Conservation (phyloP, 179 eudicot species). For the Silene noctiflora region DNA sequence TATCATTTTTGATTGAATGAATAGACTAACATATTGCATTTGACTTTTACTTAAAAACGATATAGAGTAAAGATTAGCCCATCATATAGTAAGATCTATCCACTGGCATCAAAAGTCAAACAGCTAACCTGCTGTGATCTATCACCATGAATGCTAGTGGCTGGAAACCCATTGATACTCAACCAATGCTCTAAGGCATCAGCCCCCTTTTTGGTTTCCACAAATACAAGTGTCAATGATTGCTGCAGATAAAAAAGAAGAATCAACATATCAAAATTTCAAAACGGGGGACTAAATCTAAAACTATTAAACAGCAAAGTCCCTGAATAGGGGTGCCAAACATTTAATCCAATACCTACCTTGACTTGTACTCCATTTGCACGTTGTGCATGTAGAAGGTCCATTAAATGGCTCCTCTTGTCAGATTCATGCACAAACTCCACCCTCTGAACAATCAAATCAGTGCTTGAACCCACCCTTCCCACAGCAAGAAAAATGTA, state of each 20-base stretch:
- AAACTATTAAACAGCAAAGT: background rate
- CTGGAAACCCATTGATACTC: slow-evolving; percentile 79
- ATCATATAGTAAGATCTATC: background rate
- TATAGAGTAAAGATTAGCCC: background rate
- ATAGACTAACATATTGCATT: background rate
- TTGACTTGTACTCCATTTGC: slow-evolving; percentile 72
- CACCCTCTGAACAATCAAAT: slow-evolving; percentile 87
- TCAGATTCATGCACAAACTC: slow-evolving; percentile 87
- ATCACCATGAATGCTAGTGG: slow-evolving; percentile 94
- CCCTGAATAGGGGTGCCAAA: slow-evolving; percentile 5
- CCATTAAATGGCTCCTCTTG: slow-evolving; percentile 96
- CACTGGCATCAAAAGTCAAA: background rate
- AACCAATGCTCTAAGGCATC: slow-evolving; percentile 89
- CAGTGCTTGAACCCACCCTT: slow-evolving; percentile 97
- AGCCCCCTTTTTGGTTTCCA: slow-evolving; percentile 97
- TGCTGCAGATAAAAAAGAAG: slow-evolving; percentile 48
- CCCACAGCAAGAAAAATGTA: slow-evolving; percentile 97
- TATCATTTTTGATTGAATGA: background rate
- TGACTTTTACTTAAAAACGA: too few species aligned
- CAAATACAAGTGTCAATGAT: slow-evolving; percentile 87
- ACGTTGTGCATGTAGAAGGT: slow-evolving; percentile 88
- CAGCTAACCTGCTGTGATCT: slow-evolving; percentile 81
- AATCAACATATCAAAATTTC: background rate
- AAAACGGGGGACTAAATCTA: background rate
- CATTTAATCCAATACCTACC: slow-evolving; percentile 37